Evolutionary conservation across 129 eudicot genomes (phyloP).

Genomic region (Scalesia atractyloides): DNA sequence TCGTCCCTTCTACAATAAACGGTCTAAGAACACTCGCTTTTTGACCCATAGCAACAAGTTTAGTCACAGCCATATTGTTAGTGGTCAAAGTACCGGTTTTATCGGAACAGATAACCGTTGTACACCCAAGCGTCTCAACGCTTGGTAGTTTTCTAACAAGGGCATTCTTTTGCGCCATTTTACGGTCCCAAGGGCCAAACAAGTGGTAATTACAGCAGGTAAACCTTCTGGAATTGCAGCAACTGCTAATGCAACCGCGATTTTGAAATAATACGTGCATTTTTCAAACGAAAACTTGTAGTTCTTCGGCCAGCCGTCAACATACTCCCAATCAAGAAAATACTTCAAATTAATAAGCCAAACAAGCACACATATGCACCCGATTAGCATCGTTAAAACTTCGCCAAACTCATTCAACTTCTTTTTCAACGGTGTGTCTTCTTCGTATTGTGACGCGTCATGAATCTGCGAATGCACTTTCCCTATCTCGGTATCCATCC

Average conservation of each 20-base stretch:
- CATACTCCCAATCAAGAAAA: constrained; percentile 80
- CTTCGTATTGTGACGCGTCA: constrained; percentile 72
- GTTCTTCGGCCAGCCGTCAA: constrained; percentile 78
- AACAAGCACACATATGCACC: constrained; percentile 70
- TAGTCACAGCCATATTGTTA: constrained; percentile 87
- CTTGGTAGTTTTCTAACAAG: constrained; percentile 91
- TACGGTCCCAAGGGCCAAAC: constrained; percentile 91
- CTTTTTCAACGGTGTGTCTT: constrained; percentile 82
- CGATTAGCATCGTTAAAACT: constrained; percentile 66
- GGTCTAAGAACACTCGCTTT: constrained; percentile 35
- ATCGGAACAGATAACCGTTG: constrained; percentile 90
- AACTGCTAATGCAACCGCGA: constrained; percentile 89
- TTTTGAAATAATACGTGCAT: constrained; percentile 87
- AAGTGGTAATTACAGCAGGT: constrained; percentile 95
- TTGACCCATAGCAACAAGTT: constrained; percentile 81
- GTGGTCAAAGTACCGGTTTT: constrained; percentile 91
- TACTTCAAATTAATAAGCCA: constrained; percentile 85
- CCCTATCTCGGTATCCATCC: constrained; percentile 86
- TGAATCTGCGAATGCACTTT: constrained; percentile 86
- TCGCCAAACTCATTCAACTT: constrained; percentile 91
- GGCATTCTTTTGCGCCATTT: constrained; percentile 93
- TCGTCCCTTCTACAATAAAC: constrained; percentile 84
- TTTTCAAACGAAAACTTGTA: constrained; percentile 85
- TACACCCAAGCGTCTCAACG: constrained; percentile 95
- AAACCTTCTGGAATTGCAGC: constrained; percentile 96